Conservation (phyloP, 1,284 basidiomycete species). For the Cryptococcus wingfieldii region DNA sequence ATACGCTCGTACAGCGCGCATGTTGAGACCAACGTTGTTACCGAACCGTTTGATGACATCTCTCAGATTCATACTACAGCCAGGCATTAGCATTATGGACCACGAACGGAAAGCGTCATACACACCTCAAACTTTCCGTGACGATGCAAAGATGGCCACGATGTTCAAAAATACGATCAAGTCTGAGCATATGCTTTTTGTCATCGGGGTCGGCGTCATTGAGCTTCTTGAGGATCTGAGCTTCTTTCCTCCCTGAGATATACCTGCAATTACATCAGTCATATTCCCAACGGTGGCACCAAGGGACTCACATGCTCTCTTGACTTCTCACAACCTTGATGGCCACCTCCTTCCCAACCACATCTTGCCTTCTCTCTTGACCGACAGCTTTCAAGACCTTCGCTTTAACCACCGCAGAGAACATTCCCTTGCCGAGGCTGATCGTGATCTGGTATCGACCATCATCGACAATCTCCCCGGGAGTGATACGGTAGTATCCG, state of each 20-base stretch:
- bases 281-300: not conserved
- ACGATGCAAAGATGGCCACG: conserved; percentile 95
- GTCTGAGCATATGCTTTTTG: conserved; percentile 88
- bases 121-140: conserved; percentile 86
- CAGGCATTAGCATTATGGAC: conserved; percentile 8
- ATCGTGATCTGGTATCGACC: conserved; percentile 94
- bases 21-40: conserved; percentile 94
- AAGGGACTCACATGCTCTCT: conserved; percentile 78
- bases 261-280: conserved; percentile 58
- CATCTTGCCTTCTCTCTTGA: conserved; percentile 52
- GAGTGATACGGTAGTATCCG: conserved; percentile 91
- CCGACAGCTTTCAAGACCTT: conserved; percentile 70
- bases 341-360: conserved; percentile 73
- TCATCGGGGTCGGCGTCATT: conserved; percentile 88
- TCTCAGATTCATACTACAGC: conserved; percentile 85
- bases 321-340: conserved; percentile 97
- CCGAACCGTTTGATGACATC: conserved; percentile 99
- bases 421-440: conserved; percentile 96
- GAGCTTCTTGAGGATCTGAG: conserved; percentile 79
- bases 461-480: conserved; percentile 89
- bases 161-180: conserved; percentile 93
- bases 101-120: conserved; percentile 1
- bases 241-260: conserved; percentile 91
- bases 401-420: conserved; percentile 90
- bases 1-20: conserved; percentile 94